A percentile compares a stretch with the other conserved stretches of the same genome.
These are phyloP conservation scores for Trichocladium uniseriatum DNA, from an alignment of 495 filamentous ascomycete genomes.

Conservation along the genomic window DNA sequence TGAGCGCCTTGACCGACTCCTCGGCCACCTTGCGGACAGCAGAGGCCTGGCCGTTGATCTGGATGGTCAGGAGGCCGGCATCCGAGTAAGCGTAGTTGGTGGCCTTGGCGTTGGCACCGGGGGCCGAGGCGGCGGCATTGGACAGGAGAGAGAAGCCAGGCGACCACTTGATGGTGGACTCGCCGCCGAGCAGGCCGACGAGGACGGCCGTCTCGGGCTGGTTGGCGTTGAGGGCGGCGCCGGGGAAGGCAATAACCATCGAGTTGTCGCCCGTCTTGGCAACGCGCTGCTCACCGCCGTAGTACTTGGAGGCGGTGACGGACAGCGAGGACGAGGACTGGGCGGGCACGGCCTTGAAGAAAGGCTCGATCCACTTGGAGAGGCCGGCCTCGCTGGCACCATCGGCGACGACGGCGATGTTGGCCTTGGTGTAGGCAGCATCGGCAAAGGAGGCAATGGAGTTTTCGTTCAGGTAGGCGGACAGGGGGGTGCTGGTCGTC, in stretches of 20 bases:
- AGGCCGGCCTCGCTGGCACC: slow-evolving; percentile 69
- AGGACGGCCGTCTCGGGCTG: slow-evolving; percentile 88
- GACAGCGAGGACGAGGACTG: slow-evolving; percentile 26
- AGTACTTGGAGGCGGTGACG: slow-evolving; percentile 62
- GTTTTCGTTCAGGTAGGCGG: slow-evolving; percentile 67
- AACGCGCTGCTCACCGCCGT: slow-evolving; percentile 88
- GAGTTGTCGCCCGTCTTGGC: slow-evolving; percentile 62
- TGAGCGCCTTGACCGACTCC: slow-evolving; percentile 67
- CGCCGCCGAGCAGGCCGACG: slow-evolving; percentile 78
- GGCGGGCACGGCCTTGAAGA: slow-evolving; percentile 57
- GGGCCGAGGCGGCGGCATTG: slow-evolving; percentile 58
- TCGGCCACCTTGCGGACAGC: slow-evolving; percentile 50
- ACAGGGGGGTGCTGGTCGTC: slow-evolving; percentile 54
- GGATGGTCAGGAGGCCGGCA: slow-evolving; percentile 77
- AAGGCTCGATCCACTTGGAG: slow-evolving; percentile 84
- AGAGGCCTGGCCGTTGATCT: slow-evolving; percentile 60
- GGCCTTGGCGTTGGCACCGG: slow-evolving; percentile 57
- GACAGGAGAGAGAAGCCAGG: slow-evolving; percentile 82
- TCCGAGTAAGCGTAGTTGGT: slow-evolving; percentile 84
- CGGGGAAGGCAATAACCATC: slow-evolving; percentile 84
- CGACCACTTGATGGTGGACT: slow-evolving; percentile 90
- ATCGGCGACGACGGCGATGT: slow-evolving; percentile 84
- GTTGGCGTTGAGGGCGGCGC: slow-evolving; percentile 66
- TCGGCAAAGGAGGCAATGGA: slow-evolving; percentile 61
- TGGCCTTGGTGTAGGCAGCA: slow-evolving; percentile 74